phyloP scores from a whole-genome alignment of 306 rosid species.

The Lathyrus aphaca region DNA sequence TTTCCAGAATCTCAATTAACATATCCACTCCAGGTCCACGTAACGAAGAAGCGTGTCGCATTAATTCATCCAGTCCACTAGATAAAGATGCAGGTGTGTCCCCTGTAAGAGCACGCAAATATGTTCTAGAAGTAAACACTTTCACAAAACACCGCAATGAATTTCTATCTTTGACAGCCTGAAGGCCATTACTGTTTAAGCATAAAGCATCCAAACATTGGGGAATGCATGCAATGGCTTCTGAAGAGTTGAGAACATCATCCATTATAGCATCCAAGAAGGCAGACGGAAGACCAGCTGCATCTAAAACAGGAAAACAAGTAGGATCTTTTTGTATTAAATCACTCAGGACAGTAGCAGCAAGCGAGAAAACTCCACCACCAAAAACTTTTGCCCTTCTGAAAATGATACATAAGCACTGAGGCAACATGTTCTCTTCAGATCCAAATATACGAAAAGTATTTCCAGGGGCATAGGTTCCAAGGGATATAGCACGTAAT shows the following conservation, averaged over 20 bases:
- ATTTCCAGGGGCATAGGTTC: conserved; percentile 96
- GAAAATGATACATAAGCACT: conserved; percentile 81
- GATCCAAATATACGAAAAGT: conserved; percentile 79
- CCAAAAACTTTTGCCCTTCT: conserved; percentile 92
- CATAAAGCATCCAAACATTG: conserved; percentile 96
- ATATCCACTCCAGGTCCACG: conserved; percentile 97
- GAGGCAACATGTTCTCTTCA: conserved; percentile 86
- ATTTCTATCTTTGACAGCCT: conserved; percentile 83
- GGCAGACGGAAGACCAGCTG: conserved; percentile 91
- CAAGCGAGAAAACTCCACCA: conserved; percentile 95
- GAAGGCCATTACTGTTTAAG: conserved; percentile 80
- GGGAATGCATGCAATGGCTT: conserved; percentile 95
- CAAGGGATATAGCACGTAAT: conserved; percentile 91
- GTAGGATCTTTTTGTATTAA: conserved; percentile 97
- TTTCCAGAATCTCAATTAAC: conserved; percentile 82
- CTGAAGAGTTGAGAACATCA: conserved; percentile 86
- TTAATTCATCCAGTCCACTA: conserved; percentile 89
- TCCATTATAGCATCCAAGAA: conserved; percentile 96
- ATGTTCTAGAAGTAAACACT: conserved; percentile 84
- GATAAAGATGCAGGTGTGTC: conserved; percentile 87
- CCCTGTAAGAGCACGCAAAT: conserved; percentile 78
- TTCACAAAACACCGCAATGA: conserved; percentile 94
- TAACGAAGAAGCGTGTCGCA: conserved; percentile 92
- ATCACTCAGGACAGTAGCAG: conserved; percentile 97
- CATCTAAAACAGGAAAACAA: conserved; percentile 84